phyloP scores from a whole-genome alignment of 441 rosid species.

The Aleurites moluccanus region DNA sequence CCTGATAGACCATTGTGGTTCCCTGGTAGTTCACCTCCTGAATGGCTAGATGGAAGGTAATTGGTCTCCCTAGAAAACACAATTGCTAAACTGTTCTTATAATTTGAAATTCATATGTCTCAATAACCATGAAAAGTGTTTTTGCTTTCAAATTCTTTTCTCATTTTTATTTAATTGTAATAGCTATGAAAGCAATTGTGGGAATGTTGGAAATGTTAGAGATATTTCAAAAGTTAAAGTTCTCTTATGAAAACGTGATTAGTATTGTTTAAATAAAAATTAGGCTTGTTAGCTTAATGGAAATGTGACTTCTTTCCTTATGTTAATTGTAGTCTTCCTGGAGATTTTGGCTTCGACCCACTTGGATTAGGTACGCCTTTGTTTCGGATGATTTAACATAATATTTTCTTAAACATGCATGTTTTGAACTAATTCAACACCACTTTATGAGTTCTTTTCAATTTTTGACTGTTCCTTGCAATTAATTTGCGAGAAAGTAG shows the following conservation, averaged over 20 bases:
- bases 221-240: too few relatives aligned
- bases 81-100: too few relatives aligned
- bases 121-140: background rate
- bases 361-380: conserved; percentile 73
- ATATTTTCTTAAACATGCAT: background rate
- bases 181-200: background rate
- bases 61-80: background rate
- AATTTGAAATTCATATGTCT: background rate
- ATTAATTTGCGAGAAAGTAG: background rate
- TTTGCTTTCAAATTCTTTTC: background rate
- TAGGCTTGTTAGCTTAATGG: background rate
- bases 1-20: conserved; percentile 96
- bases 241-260: too few relatives aligned
- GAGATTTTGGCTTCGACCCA: conserved; percentile 93
- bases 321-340: conserved; percentile 65
- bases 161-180: background rate
- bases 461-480: background rate
- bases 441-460: background rate
- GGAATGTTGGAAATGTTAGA: too few relatives aligned
- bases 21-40: conserved; percentile 84
- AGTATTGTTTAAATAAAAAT: too few relatives aligned
- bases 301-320: background rate
- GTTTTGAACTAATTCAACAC: too few relatives aligned
- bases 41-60: conserved; percentile 95
- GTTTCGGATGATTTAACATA: background rate